Percentiles rank a stretch among this genome's conserved stretches.
Conservation (phyloP, 495 filamentous ascomycete species). For the Penicillium nucicola region DNA sequence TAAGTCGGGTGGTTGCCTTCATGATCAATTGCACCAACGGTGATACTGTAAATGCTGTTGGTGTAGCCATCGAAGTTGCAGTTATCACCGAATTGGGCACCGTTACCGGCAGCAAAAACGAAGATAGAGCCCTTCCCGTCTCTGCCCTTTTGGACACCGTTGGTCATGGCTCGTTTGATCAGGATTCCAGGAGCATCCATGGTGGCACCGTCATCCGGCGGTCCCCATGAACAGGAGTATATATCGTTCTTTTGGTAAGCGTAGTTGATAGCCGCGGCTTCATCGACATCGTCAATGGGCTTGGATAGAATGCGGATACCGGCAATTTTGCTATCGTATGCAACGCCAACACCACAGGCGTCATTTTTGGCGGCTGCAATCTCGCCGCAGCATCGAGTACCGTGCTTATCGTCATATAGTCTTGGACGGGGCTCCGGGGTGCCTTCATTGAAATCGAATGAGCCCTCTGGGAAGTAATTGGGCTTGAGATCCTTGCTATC, state of each 20-base stretch:
- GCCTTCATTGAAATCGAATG: constrained; percentile 93
- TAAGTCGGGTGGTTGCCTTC: constrained; percentile 85
- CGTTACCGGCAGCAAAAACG: constrained; percentile 96
- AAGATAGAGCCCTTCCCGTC: constrained; percentile 84
- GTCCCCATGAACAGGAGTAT: constrained; percentile 98
- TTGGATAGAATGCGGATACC: constrained; percentile 89
- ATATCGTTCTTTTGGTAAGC: constrained; percentile 89
- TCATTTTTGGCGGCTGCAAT: constrained; percentile 87
- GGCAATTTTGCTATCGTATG: constrained; percentile 85
- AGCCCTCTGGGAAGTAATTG: constrained; percentile 88
- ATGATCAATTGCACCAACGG: constrained; percentile 88
- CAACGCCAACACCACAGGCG: constrained; percentile 93
- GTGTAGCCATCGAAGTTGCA: constrained; percentile 99
- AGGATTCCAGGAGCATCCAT: constrained; percentile 94
- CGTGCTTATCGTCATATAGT: constrained; percentile 79
- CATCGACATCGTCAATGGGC: constrained; percentile 87
- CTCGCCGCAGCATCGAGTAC: constrained; percentile 92
- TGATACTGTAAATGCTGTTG: constrained; percentile 98
- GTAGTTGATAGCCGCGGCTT: constrained; percentile 89
- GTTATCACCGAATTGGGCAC: constrained; percentile 82
- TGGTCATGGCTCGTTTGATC: constrained; percentile 86
- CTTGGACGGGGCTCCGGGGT: constrained; percentile 72
- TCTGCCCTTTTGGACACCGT: constrained; percentile 85
- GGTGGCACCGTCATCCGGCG: constrained; percentile 83
- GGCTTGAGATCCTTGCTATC: constrained; percentile 89